Base-by-base conservation (phyloP, 1,139 yeast genomes). In the Scheffersomyces titani region DNA sequence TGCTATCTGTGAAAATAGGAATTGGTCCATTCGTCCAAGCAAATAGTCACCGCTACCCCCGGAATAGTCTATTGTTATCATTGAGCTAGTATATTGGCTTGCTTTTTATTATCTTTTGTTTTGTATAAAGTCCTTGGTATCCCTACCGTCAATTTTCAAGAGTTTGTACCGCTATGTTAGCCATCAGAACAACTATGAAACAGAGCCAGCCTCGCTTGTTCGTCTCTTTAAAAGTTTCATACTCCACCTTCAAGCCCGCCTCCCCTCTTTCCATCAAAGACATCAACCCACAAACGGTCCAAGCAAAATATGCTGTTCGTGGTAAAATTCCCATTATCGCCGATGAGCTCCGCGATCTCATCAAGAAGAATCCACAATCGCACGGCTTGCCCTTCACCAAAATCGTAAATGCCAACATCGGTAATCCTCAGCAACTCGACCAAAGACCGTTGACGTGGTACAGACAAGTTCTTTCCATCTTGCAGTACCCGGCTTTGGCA, bases 381-480 rank as follows among this genome's bases (percentile, higher is more conserved):
- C 81, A 78, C 46, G 85, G 90, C 2, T 76, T 92, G 60, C 97
- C 97, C 0, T 96, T 92, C 69, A 77, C 82, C 52, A 76, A 83
- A 60, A 91, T 94, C 64, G 88, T 94, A 68, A 87, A 86, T 66
- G 96, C 98, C 60, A 94, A 96, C 72, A 94, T 94, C 61, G 99
- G 99, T 45, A 96, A 96, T 70, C 99, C 99, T 1, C 99, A 94
- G 73, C 98, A 93, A 70, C 81, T 94, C 67, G 94, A 91, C 65
- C 99, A 94, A 73, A 83, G 87, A 66, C 99, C 99, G 1, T 79
- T 94, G 67, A 91, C 97, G n/a, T 96, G 96, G 80, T 92, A 92
- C 74, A 84, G 99, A 68, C 97, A 93, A 71, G 97, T 93, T 4
- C 77, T 93, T 61, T 85, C 97, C 0, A 75, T 93, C 51, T 77